A percentile compares a stretch with the other conserved stretches of the same genome.
These are phyloP conservation scores for Bacidia gigantensis DNA, from an alignment of 495 filamentous ascomycete genomes.

Conservation along the genomic window DNA sequence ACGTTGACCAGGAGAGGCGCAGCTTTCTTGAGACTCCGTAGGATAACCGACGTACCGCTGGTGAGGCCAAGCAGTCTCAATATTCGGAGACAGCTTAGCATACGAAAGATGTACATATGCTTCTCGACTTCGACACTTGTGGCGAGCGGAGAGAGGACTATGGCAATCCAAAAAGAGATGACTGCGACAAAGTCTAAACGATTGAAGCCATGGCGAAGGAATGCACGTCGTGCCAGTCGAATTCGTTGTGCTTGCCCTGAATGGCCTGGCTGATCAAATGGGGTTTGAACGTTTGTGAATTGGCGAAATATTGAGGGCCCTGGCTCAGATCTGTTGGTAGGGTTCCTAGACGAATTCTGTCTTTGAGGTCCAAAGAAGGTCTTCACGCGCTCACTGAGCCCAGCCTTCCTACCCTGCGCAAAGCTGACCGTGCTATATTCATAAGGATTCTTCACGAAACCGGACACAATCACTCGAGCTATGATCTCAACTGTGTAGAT, in stretches of 20 bases:
- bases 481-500: slow-evolving; percentile 82
- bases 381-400: slow-evolving; percentile 58
- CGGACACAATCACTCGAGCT: slow-evolving; percentile 77
- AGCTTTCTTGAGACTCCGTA: slow-evolving; percentile 89
- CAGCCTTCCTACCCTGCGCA: slow-evolving; percentile 54
- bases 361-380: slow-evolving; percentile 67
- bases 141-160: slow-evolving; percentile 45
- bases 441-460: slow-evolving; percentile 71
- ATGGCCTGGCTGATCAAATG: slow-evolving; percentile 41
- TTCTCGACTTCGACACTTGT: slow-evolving; percentile 48
- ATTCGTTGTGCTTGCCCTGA: slow-evolving; percentile 69
- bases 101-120: slow-evolving; percentile 81
- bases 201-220: slow-evolving; percentile 90
- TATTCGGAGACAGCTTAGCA: slow-evolving; percentile 90
- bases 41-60: slow-evolving; percentile 83
- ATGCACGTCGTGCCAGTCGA: slow-evolving; percentile 79
- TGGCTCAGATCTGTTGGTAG: slow-evolving; percentile 18
- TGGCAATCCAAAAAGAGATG: slow-evolving; percentile 89
- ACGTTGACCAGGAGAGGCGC: slow-evolving; percentile 90
- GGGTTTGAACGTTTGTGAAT: slow-evolving; percentile 61
- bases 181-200: slow-evolving; percentile 90
- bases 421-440: slow-evolving; percentile 74
- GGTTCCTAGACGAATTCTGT: slow-evolving; percentile 46
- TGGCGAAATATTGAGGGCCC: slow-evolving; percentile 58
- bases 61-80: slow-evolving; percentile 78